Conservation (phyloP, 2,329 filamentous ascomycete genomes). For the Calonectria naviculata region DNA sequence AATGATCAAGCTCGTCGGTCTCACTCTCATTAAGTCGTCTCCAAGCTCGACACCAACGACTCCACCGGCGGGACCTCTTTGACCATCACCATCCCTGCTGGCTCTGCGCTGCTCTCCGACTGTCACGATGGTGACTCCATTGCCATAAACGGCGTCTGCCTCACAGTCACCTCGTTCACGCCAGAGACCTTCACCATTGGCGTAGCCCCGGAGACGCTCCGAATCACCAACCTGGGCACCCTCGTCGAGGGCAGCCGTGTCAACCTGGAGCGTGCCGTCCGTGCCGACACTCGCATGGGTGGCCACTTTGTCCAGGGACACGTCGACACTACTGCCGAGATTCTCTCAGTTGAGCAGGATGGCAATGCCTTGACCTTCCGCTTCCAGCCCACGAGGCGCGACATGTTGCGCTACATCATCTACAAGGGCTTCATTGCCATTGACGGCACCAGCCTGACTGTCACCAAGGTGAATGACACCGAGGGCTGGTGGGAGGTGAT, state of each 20-base stretch:
- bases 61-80: slow-evolving; percentile 89
- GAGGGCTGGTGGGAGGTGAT: slow-evolving; percentile 94
- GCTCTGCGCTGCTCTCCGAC: slow-evolving; percentile 82
- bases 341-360: slow-evolving; percentile 79
- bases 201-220: slow-evolving; percentile 94
- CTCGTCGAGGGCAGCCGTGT: slow-evolving; percentile 75
- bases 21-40: slow-evolving; percentile 73
- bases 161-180: slow-evolving; percentile 79
- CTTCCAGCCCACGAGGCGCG: slow-evolving; percentile 76
- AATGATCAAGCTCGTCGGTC: neutral
- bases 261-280: slow-evolving; percentile 94
- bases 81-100: slow-evolving; percentile 78
- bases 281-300: slow-evolving; percentile 93
- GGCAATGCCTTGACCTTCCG: slow-evolving; percentile 92
- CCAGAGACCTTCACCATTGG: slow-evolving; percentile 83
- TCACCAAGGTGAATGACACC: slow-evolving; percentile 85
- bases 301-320: slow-evolving; percentile 99
- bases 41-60: slow-evolving; percentile 83
- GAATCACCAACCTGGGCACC: slow-evolving; percentile 91
- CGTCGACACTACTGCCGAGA: slow-evolving; percentile 88
- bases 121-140: slow-evolving; percentile 93
- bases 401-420: slow-evolving; percentile 86
- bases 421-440: slow-evolving; percentile 97
- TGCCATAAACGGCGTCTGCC: slow-evolving; percentile 92
- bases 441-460: slow-evolving; percentile 93